Conservation (phyloP, 2,329 filamentous ascomycete genomes). For the Tolypocladium sp. region DNA sequence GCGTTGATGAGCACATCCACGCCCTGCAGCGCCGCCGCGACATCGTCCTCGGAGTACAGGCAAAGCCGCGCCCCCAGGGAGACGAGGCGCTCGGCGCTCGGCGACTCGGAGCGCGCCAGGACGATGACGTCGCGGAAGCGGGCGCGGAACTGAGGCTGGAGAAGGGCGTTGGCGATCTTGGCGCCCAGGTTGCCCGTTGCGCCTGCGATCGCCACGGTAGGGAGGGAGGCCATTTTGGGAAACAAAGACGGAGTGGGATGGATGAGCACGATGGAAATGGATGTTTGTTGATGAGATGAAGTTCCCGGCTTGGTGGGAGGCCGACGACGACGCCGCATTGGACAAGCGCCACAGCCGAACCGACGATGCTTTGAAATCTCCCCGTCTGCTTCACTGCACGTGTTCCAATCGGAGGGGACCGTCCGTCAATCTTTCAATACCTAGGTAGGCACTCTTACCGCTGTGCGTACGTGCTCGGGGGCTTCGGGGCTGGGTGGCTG, state of each 20-base stretch:
- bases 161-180: constrained; percentile 1
- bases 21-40: constrained; percentile 14
- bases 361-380: not conserved
- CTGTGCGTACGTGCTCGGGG: too few relatives aligned
- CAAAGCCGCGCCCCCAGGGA: constrained; percentile 2
- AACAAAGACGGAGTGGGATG: not conserved
- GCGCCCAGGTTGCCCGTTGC: constrained; percentile 3
- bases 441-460: too few relatives aligned
- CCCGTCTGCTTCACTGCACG: not conserved
- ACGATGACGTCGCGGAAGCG: constrained; percentile 2
- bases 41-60: constrained; percentile 9
- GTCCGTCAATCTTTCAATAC: too few relatives aligned
- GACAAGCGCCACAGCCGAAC: not conserved
- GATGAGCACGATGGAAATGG: not conserved
- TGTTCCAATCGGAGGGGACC: too few relatives aligned
- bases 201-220: constrained; percentile 4
- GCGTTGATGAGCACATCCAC: constrained; percentile 21
- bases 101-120: constrained; percentile 1
- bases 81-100: not conserved
- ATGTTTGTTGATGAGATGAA: not conserved
- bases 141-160: not conserved
- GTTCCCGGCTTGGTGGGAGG: not conserved
- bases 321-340: not conserved
- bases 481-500: too few relatives aligned
- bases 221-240: not conserved